phyloP scores from a whole-genome alignment of 116 monocot genomes.

The Trichopus zeylanicus region DNA sequence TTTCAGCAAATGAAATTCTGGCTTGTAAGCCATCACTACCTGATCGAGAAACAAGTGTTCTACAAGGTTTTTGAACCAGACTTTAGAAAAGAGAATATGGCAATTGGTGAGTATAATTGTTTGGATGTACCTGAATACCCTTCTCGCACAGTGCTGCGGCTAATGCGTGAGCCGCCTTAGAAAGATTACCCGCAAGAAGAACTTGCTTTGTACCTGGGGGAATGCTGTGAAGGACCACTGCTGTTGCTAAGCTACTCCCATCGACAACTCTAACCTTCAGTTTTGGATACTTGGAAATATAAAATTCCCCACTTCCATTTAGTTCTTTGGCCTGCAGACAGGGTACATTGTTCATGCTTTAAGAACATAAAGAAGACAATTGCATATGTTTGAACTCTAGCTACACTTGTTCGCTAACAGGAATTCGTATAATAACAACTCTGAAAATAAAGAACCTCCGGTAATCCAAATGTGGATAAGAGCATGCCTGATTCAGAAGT shows the following conservation, averaged over 20 bases:
- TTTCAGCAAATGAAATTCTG: slow-evolving; percentile 53
- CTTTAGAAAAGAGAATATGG: too few relatives aligned
- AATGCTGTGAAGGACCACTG: slow-evolving; percentile 64
- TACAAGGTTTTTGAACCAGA: too few relatives aligned
- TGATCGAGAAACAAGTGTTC: too few relatives aligned
- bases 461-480: not conserved
- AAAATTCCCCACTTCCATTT: slow-evolving; percentile 63
- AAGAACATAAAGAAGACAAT: too few relatives aligned
- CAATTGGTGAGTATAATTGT: too few relatives aligned
- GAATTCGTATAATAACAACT: not conserved
- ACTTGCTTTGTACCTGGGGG: slow-evolving; percentile 55
- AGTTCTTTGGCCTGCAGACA: slow-evolving; percentile 54
- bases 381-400: too few relatives aligned
- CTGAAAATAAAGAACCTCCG: not conserved
- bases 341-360: too few relatives aligned
- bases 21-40: slow-evolving; percentile 45
- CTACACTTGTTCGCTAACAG: too few relatives aligned
- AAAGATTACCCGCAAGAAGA: slow-evolving; percentile 43
- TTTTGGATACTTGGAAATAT: slow-evolving; percentile 62
- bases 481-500: slow-evolving; percentile 49
- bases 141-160: slow-evolving; percentile 47
- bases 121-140: slow-evolving; percentile 59
- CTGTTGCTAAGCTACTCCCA: slow-evolving; percentile 77
- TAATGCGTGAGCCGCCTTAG: slow-evolving; percentile 44
- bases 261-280: slow-evolving; percentile 68